Percentiles rank a stretch among this genome's conserved stretches.
phyloP scores from a whole-genome alignment of 768 basidiomycete species.

The Mrakia frigida region DNA sequence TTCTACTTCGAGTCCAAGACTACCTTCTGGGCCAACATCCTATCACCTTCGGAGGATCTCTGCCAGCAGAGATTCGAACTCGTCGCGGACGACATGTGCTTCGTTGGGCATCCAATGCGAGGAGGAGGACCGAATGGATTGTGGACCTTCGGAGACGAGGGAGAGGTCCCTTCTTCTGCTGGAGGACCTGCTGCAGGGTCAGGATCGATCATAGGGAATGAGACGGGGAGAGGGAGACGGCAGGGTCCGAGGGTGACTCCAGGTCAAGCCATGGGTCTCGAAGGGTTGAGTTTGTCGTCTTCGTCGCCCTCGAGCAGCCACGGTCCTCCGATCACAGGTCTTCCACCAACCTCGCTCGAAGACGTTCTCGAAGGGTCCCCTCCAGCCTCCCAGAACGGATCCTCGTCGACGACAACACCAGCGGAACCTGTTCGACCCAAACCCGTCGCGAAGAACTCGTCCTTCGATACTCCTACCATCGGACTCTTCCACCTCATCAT shows the following conservation, averaged over 20 bases:
- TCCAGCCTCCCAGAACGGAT: background rate
- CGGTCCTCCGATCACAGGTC: background rate
- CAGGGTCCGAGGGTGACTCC: background rate
- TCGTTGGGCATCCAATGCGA: conserved; percentile 86
- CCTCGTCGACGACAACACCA: background rate
- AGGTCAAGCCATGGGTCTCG: conserved; percentile 6
- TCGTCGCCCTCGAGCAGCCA: background rate
- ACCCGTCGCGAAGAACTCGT: background rate
- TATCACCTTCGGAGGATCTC: conserved; percentile 68
- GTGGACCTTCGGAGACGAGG: conserved; percentile 20
- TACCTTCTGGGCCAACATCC: conserved; percentile 71
- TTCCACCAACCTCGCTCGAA: background rate
- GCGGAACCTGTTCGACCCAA: background rate
- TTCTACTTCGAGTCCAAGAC: conserved; percentile 69
- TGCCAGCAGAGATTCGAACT: conserved; percentile 95
- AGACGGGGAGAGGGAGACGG: background rate
- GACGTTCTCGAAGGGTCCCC: conserved; percentile 1
- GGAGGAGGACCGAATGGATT: conserved; percentile 41
- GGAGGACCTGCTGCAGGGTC: background rate
- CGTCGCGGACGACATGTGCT: conserved; percentile 81
- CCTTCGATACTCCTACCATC: conserved; percentile 22
- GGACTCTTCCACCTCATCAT: conserved; percentile 71
- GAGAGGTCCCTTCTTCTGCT: background rate
- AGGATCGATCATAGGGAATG: background rate
- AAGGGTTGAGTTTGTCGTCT: background rate